These are phyloP conservation scores for Naganishia vishniacii DNA, from an alignment of 768 basidiomycete species.

Conservation along the genomic window DNA sequence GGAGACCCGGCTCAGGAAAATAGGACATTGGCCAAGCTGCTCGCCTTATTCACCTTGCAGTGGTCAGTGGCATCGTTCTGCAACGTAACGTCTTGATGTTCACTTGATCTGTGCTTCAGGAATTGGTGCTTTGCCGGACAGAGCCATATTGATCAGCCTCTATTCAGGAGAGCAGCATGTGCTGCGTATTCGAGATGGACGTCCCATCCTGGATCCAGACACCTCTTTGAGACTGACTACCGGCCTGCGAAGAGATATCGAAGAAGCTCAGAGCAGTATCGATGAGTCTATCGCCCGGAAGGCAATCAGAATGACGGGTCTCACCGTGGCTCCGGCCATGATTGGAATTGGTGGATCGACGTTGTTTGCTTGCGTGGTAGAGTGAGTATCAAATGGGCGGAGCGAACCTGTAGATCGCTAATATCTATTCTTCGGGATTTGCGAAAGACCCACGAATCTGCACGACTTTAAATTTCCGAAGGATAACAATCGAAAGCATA, in stretches of 20 bases:
- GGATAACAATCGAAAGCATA: conserved; percentile 11
- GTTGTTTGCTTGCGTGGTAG: conserved; percentile 10
- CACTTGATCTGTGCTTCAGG: not conserved
- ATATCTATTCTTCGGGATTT: not conserved
- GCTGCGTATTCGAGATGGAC: not conserved
- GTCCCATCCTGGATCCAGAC: not conserved
- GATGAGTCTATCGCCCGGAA: not conserved
- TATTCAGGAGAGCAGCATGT: conserved; percentile 18
- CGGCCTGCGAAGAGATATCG: not conserved
- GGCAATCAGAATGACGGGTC: conserved; percentile 5
- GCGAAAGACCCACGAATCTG: not conserved
- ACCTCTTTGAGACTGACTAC: not conserved
- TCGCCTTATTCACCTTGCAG: conserved; percentile 8
- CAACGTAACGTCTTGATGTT: not conserved
- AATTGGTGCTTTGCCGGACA: not conserved
- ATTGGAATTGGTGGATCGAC: conserved; percentile 1
- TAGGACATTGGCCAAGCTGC: conserved; percentile 6
- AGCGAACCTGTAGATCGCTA: not conserved
- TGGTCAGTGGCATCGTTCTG: not conserved
- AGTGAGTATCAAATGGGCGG: not conserved
- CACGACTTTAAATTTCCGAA: conserved; percentile 17
- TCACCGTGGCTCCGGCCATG: conserved; percentile 2
- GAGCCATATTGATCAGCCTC: conserved; percentile 8
- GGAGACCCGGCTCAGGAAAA: not conserved
- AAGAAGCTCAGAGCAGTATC: not conserved